Base-by-base conservation (phyloP, 164 flowering plant species). In the Chimonanthus salicifolius region DNA sequence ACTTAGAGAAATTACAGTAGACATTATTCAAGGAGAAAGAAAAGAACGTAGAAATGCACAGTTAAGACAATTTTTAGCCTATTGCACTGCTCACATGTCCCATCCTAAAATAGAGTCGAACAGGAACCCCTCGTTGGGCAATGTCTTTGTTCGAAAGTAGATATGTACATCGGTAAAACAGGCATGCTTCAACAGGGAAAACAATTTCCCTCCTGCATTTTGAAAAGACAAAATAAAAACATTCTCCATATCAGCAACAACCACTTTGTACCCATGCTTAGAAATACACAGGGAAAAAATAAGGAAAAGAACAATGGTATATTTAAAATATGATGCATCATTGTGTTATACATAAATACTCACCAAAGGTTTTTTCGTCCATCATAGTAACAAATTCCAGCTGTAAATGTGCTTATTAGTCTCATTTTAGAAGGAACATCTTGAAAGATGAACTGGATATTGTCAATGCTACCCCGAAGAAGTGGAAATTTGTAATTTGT, bases 191-290 rank as follows among this genome's bases (percentile, higher is more conserved):
- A 82, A 86, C 85, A 5, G 92, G 94, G 58, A 80, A 82, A 78
- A 92, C 72, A 68, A 93, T 71, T 74, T 90, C 94, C 77, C 84
- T 87, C 99, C 99, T 95, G 78, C 79, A 83, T 75, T 77, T 51
- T 43, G 43, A 69, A 6, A 71, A 67, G 63, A 60, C 3, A 76
- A 54, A 71, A 51, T 54, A 10, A 20, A 60, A 71, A 4, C 21
- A 49, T 62, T 5, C 6, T 33, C 44, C 9, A n/a, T 60, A 47
- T 48, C 33, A 46, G 16, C 18, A 62, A 46, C 2, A 62, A 8
- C 48, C 11, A 13, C 67, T 62, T 45, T 49, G n/a, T 13, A 46
- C 11, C n/a, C 67, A 47, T 5, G 63, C 54, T 21, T 2, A 58
- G 6, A 33, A 33, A 33, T 33, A 33, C 33, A 33, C 33, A 33